Evolutionary conservation across 2,329 filamentous ascomycete genomes (phyloP).

Genomic region (Talaromyces sp.): DNA sequence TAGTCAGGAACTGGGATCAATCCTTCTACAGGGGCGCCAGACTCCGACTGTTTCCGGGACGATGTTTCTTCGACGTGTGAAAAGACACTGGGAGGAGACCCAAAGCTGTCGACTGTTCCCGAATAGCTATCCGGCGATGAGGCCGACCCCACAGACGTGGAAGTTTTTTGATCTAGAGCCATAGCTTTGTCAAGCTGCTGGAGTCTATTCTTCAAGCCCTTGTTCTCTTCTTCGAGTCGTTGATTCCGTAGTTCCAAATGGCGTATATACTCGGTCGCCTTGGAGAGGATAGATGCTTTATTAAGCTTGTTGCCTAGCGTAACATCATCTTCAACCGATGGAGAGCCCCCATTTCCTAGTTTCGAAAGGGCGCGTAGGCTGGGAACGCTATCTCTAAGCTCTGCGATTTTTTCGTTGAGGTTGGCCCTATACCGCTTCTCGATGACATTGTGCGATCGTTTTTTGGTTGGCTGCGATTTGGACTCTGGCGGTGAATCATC

Average conservation of each 20-base stretch:
- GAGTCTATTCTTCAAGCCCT: constrained; percentile 69
- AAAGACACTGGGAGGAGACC: constrained; percentile 36
- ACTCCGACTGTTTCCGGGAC: constrained; percentile 24
- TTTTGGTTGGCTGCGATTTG: constrained; percentile 64
- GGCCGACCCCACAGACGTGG: constrained; percentile 27
- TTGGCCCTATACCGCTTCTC: constrained; percentile 96
- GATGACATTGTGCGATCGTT: constrained; percentile 97
- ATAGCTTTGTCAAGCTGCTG: constrained; percentile 66
- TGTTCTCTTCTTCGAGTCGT: constrained; percentile 74
- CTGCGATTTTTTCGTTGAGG: constrained; percentile 93
- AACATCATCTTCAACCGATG: constrained; percentile 71
- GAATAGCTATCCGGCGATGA: constrained; percentile 37
- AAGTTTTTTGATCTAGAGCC: constrained; percentile 36
- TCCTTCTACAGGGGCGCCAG: constrained; percentile 34
- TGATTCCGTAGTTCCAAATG: constrained; percentile 89
- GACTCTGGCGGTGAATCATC: constrained; percentile 39
- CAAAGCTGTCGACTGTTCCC: constrained; percentile 28
- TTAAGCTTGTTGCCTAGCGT: constrained; percentile 89
- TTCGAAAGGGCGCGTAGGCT: constrained; percentile 80
- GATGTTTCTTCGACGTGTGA: constrained; percentile 30
- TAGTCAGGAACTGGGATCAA: constrained; percentile 39
- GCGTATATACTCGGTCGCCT: constrained; percentile 92
- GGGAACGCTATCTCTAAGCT: constrained; percentile 84
- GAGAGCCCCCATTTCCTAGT: constrained; percentile 29
- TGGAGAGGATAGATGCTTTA: constrained; percentile 93